Evolutionary conservation across 192 early-diverging fungal genomes (phyloP), one percentile per base, ranked within the genome.

Genomic region (Radiomyces spectabilis): DNA sequence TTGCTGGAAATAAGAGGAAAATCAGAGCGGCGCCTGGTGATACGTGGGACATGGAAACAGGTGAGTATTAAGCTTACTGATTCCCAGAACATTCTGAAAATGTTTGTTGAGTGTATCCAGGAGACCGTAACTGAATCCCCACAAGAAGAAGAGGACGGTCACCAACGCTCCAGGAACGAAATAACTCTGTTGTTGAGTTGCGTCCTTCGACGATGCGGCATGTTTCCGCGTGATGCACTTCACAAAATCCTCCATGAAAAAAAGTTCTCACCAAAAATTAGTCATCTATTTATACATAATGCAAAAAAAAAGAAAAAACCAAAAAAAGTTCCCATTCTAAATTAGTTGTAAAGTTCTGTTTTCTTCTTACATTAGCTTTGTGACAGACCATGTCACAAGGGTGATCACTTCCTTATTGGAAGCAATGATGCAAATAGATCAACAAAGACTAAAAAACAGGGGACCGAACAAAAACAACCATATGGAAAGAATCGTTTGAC

Each of bases 71-170:
- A 34, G 50, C 40, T 61, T 68, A 53, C 43, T 39, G 19, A 68
- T 52, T 24, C 50, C 49, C 7, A 68, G 51, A 10, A 68, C 65
- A 38, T 33, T 47, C 34, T 61, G 53, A 43, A 68, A 68, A 41
- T 68, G 65, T 2, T 55, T 68, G 59, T 68, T 68, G 25, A 68
- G 25, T 21, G 58, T 60, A 33, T 68, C 65, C 18, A 68, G 45
- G 18, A 68, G 41, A 24, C 65, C 65, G 13, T 68, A 68, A 39
- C 57, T 55, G 31, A 68, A 68, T 12, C 65, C 65, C 65, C 65
- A 68, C 31, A 68, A 61, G 34, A 68, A 68, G 41, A 68, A 68
- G 15, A 68, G 59, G 12, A 37, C 15, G 5, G 58, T 68, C 22
- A 68, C 59, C 5, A 68, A 22, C 21, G 49, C 48, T 19, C 51